phyloP scores from a whole-genome alignment of 352 stramenopile species.

The Globisporangium splendens region DNA sequence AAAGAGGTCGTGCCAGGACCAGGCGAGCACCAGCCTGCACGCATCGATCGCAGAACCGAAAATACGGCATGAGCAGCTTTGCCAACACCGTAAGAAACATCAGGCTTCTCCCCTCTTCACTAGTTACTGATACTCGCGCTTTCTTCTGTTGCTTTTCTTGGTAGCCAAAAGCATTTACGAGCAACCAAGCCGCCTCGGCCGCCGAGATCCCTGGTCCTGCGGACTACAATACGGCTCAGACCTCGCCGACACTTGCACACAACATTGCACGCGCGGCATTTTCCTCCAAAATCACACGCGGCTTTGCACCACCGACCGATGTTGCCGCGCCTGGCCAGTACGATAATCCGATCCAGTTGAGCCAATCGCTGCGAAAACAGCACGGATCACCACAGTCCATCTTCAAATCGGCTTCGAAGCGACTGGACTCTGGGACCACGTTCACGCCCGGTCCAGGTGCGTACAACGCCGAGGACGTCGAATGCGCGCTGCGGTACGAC shows the following conservation, averaged over 20 bases:
- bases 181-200: slow-evolving; percentile 22
- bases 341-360: slow-evolving; percentile 54
- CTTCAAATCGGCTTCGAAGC: slow-evolving; percentile 66
- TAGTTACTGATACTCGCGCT: slow-evolving; percentile 1
- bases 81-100: slow-evolving; percentile 38
- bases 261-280: slow-evolving; percentile 64
- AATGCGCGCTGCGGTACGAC: slow-evolving; percentile 62
- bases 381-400: slow-evolving; percentile 36
- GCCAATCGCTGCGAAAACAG: slow-evolving; percentile 15
- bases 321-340: slow-evolving; percentile 67
- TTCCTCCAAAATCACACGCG: slow-evolving; percentile 54
- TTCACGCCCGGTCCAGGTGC: slow-evolving; percentile 50
- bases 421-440: slow-evolving; percentile 32
- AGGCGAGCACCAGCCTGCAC: slow-evolving; percentile 49
- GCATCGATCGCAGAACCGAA: slow-evolving; percentile 49
- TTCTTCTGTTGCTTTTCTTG: background rate
- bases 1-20: slow-evolving; percentile 51
- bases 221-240: slow-evolving; percentile 48
- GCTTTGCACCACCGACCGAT: slow-evolving; percentile 42
- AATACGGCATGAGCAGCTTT: slow-evolving; percentile 70
- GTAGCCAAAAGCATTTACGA: slow-evolving; percentile 26
- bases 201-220: slow-evolving; percentile 36
- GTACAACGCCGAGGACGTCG: slow-evolving; percentile 66
- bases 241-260: slow-evolving; percentile 33
- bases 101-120: background rate